phyloP scores from a whole-genome alignment of 805 yeast species.

The Kurtzmaniella fragi region DNA sequence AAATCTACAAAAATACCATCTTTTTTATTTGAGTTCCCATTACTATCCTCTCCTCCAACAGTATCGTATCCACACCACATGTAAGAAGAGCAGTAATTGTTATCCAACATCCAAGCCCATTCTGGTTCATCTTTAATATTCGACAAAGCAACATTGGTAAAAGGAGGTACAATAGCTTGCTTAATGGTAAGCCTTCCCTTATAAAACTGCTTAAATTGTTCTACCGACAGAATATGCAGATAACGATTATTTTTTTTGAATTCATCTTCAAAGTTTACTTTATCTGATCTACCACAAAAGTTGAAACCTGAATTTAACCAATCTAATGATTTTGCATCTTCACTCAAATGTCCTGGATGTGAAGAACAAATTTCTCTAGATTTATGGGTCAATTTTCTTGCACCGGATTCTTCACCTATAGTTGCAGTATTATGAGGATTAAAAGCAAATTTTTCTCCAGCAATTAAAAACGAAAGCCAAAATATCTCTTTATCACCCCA shows the following conservation, averaged over 20 bases:
- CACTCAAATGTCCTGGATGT: constrained; percentile 58
- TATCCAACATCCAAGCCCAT: constrained; percentile 16
- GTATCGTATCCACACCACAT: constrained; percentile 28
- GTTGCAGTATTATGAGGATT: constrained; percentile 29
- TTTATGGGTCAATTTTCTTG: constrained; percentile 19
- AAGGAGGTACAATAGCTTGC: constrained; percentile 24
- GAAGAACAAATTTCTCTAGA: constrained; percentile 51
- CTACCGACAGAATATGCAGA: constrained; percentile 13
- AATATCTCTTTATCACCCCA: constrained; percentile 36
- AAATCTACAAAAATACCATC: neutral
- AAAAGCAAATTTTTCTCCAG: constrained; percentile 28
- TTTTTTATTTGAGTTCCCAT: neutral
- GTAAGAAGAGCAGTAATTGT: constrained; percentile 23
- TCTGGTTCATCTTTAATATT: constrained; percentile 18
- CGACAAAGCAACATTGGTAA: constrained; percentile 3
- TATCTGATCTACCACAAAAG: constrained; percentile 37
- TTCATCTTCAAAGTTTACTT: constrained; percentile 18
- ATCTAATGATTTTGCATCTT: constrained; percentile 44
- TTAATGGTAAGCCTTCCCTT: constrained; percentile 15
- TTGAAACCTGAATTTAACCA: constrained; percentile 73
- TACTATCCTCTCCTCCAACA: constrained; percentile 12
- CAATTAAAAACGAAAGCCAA: constrained; percentile 25
- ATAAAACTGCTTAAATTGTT: constrained; percentile 22
- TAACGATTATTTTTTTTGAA: constrained; percentile 18
- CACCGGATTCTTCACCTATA: constrained; percentile 27